Base-by-base conservation (phyloP, 2,329 filamentous ascomycete species). In the Colletotrichum sp. region DNA sequence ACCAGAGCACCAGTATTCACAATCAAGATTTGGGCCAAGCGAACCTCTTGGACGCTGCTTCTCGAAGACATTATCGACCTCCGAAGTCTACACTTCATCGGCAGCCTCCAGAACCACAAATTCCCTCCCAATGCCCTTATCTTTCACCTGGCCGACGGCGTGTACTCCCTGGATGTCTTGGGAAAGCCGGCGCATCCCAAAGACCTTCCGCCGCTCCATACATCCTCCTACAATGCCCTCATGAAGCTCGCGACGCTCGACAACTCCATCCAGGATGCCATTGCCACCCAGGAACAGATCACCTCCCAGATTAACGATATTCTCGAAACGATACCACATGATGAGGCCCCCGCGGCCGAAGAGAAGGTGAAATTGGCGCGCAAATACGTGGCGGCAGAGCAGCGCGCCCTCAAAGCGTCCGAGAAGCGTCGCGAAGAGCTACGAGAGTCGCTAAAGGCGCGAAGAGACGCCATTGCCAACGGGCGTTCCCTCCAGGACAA, bases 211-310 rank as follows among this genome's bases (percentile, higher is more conserved):
- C 79, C 87, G 4, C 82, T 90, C 0, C 86, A 90, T 0, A 96
- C 94, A 0, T 96, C 95, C 0, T 96, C 96, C 0, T 98, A 98
- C 83, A 96, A 95, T 81, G 92, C 95, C 3, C 88, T 99, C 25
- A 96, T 98, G 93, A 93, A 95, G 76, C 89, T 99, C 13, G 93
- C 95, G 8, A 98, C 96, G 74, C 89, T 99, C 19, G 95, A 98
- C 78, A 95, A 94, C 82, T 98, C 96, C 71, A 95, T 98, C 29
- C 95, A 98, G 82, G 96, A 99, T 84, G 96, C 96, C 2, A 86
- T 98, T 12, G 91, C 93, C 2, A 98, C 95, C 0, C 92, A 94
- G 16, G 92, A 94, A 76, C 89, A 90, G 69, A 88, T 99, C 11
- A 92, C 95, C 64, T 86, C 89, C n/a, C 95, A 98, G 78, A 98